Base-by-base conservation (phyloP, 495 filamentous ascomycete genomes). In the Penicillium ochrochloron region DNA sequence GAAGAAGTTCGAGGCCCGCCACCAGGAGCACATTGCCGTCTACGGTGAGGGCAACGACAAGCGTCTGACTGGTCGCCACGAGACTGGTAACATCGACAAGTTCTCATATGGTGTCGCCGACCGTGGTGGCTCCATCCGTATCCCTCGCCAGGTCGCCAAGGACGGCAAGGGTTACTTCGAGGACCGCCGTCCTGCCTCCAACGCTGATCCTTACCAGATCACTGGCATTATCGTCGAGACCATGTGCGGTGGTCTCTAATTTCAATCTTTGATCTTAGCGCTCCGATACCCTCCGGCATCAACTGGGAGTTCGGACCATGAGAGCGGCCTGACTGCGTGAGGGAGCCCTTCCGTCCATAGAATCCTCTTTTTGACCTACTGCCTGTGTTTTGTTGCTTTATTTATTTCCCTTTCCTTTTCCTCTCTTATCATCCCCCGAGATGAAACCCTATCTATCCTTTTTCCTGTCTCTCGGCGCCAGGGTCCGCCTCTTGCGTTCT, bases 111-210 rank as follows among this genome's bases (percentile, higher is more conserved):
- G 94, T 80, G 89, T 99, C 70, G 95, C 95, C 72, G 92, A 99
- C 88, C 92, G 95, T 83, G 94, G 95, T 78, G 90, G 92, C 52
- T 90, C 86, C 64, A 92, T 97, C 73, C 93, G 95, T 84, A 94
- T 99, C 66, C 96, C 96, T 69, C 88, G 95, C 72, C 89, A 92
- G 70, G 86, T 84, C 75, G 95, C 90, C 59, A 92, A 92, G 77
- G 93, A 97, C 77, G 93, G 93, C 79, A 96, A 92, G 82, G 95
- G 95, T 69, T 99, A 99, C 87, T 97, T 99, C 67, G 95, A 99
- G 84, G 95, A 99, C 71, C 88, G 95, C 75, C 86, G 95, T 70
- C 95, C 95, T 51, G 95, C 95, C 50, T 94, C 90, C 74, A 99
- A 99, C 76, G 95, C 89, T 66, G 93, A 96, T 80, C 95, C 95